Base-by-base conservation (phyloP, 169 alveolate genomes). In the Cryptosporidium muris region DNA sequence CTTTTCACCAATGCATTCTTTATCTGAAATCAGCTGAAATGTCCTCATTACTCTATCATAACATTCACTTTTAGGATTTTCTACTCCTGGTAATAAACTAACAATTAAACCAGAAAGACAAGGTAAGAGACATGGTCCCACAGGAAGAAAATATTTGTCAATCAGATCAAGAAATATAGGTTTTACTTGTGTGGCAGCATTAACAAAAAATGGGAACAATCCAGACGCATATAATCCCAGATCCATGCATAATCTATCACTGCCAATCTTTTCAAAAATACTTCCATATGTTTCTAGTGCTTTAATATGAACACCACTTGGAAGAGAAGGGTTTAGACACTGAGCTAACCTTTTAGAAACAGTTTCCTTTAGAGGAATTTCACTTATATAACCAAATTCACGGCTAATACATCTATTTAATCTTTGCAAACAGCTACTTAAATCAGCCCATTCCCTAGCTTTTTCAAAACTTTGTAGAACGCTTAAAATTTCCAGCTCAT, bases 371-470 rank as follows among this genome's bases (percentile, higher is more conserved):
- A 91, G 92, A 38, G 94, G 92, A 43, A 91, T 90, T 81, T 92
- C 92, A 42, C 90, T 90, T 80, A 80, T 90, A 8, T 62, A 58
- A 34, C 16, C 40, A 45, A 82, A 65, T 38, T 93, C 94, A 66
- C 90, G 91, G 64, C 82, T 80, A 40, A 92, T 90, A 16, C 95
- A 91, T 16, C 93, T 89, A 81, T 93, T 91, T 51, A 95, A 92
- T 66, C 92, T 91, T 48, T 92, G 94, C 80, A 95, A 65, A 40
- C 95, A 93, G 81, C 93, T 95, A 90, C 94, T 95, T 49, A 95
- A 88, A 80, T 95, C 98, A 5, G 98, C 96, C 98, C 98, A 95
- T 60, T 95, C 98, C 68, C 94, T 94, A 4, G 97, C 96, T 67
- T 92, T 93, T 49, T 94, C 97, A 81, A 95, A 95, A 38, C 92